These are phyloP conservation scores for Aspergillus olivimuriae DNA, from an alignment of 495 filamentous ascomycete genomes.

Conservation along the genomic window DNA sequence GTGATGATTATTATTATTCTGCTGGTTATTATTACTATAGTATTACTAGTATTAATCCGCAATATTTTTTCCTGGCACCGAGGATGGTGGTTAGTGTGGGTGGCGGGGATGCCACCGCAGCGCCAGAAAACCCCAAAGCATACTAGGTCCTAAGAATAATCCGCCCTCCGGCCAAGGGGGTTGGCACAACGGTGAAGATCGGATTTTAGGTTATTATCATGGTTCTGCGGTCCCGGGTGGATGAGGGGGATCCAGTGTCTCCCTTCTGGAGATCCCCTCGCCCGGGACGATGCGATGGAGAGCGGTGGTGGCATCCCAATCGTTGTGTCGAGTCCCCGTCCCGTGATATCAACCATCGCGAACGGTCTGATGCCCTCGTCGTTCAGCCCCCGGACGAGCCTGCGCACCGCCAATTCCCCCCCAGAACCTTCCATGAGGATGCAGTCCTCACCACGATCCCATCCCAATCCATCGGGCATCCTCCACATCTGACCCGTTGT, in stretches of 20 bases:
- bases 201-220: constrained; percentile 2
- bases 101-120: neutral
- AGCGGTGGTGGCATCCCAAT: too few relatives aligned
- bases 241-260: neutral
- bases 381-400: too few relatives aligned
- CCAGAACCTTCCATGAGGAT: neutral
- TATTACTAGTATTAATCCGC: too few relatives aligned
- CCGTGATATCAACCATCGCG: too few relatives aligned
- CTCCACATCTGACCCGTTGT: constrained; percentile 17
- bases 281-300: neutral
- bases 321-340: too few relatives aligned
- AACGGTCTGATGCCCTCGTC: too few relatives aligned
- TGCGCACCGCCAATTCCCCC: neutral
- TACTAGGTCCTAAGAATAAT: neutral
- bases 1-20: constrained; percentile 7
- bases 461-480: too few relatives aligned
- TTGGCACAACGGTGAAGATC: neutral
- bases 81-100: neutral
- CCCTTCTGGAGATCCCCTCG: neutral
- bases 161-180: neutral
- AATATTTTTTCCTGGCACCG: neutral
- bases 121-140: neutral
- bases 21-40: constrained; percentile 8
- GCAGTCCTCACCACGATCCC: neutral
- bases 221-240: neutral